Evolutionary conservation across 164 flowering plant genomes (phyloP).

Genomic region (Akebia trifoliata): DNA sequence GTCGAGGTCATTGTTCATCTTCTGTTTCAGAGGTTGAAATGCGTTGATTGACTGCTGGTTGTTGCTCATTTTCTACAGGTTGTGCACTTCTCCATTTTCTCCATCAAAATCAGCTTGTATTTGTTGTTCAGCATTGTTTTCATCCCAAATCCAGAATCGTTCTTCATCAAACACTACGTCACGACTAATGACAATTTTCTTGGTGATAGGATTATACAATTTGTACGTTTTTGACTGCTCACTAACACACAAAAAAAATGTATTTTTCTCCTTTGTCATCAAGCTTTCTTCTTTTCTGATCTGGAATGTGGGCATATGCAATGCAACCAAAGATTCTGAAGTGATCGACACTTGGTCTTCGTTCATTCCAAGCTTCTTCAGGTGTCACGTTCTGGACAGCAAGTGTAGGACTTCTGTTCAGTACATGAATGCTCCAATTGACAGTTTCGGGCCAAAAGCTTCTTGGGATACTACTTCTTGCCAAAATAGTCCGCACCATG

Average conservation of each 20-base stretch:
- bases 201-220: no score
- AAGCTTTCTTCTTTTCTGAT: neutral
- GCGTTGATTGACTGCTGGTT: no score
- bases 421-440: constrained; percentile 1
- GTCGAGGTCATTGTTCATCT: neutral
- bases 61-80: neutral
- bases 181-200: no score
- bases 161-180: neutral
- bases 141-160: neutral
- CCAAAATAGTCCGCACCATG: no score
- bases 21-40: no score
- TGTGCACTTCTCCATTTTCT: neutral
- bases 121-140: neutral
- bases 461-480: no score
- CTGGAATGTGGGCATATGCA: neutral
- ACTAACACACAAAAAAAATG: no score
- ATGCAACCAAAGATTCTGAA: neutral
- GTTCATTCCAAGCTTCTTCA: neutral
- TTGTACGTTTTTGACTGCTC: no score
- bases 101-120: neutral
- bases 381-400: neutral
- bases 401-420: constrained; percentile 1
- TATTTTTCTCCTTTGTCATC: neutral
- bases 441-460: neutral
- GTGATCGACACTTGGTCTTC: neutral